Base-by-base conservation (phyloP, 441 rosid genomes). In the Jatropha podagrica region DNA sequence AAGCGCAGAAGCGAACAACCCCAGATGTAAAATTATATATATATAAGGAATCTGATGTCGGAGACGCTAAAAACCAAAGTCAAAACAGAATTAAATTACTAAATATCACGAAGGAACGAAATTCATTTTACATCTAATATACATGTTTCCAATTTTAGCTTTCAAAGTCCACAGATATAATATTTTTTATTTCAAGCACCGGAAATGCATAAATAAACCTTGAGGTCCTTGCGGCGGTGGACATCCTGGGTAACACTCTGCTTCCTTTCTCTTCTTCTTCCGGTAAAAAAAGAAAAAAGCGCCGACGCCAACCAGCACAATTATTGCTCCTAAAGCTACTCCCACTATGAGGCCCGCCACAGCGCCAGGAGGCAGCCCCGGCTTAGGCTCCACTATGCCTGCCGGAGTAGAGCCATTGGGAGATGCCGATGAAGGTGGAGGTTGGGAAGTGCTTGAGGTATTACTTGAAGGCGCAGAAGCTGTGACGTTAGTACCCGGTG, bases 271-370 rank as follows among this genome's bases (percentile, higher is more conserved):
- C 83, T 83, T 88, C 81, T 72, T 93, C 76, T 84, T 83, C 81
- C 59, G 78, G 42, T 76, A 83, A 7, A 79, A 80, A 55, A 77
- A 32, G 4, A 87, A 75, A 60, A 80, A 90, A 71, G 87, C 67
- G 37, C 86, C 84, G 37, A 87, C 83, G 14, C 77, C 86, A 81
- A 83, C 80, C 68, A 91, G 76, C 76, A 91, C 88, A 54, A 83
- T 71, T 56, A 83, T 61, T 9, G 83, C 96, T 56, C 92, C 95
- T 17, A 93, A 23, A 14, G 65, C 87, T 14, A 75, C 76, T 64
- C 89, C 93, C 7, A 79, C 73, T n/a, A 90, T 82, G 38, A 91
- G 73, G 5, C 70, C 83, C 1, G 80, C 64, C 42, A 88, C 32
- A 4, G 85, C 76, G 27, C 71, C 86, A 6, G 79, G 76, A 8